Conservation (phyloP, 1,284 basidiomycete genomes). For the Anthracocystis walkeri region DNA sequence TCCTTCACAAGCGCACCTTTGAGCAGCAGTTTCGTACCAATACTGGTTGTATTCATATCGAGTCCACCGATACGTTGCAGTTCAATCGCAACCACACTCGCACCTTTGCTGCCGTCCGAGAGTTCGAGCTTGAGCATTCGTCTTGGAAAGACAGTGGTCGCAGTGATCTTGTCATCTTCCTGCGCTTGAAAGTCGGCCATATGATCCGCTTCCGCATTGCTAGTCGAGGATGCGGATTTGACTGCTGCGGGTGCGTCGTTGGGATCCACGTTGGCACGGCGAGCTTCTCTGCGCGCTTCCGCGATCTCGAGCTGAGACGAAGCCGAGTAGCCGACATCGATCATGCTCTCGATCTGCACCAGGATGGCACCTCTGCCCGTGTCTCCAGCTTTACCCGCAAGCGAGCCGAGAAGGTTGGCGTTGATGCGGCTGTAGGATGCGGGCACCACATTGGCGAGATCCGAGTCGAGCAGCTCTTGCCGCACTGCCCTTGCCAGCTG, state of each 20-base stretch:
- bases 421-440: conserved; percentile 17
- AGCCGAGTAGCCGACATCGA: conserved; percentile 45
- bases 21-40: conserved; percentile 43
- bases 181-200: conserved; percentile 54
- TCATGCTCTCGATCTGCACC: conserved; percentile 45
- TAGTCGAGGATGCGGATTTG: conserved; percentile 5
- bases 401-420: neutral
- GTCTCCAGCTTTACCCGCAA: conserved; percentile 24
- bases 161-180: conserved; percentile 36
- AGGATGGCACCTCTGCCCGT: conserved; percentile 18
- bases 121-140: conserved; percentile 88
- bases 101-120: conserved; percentile 88
- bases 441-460: conserved; percentile 18
- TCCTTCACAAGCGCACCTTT: conserved; percentile 27
- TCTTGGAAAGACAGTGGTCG: conserved; percentile 93
- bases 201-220: conserved; percentile 72
- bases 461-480: conserved; percentile 36
- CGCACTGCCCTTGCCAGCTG: conserved; percentile 40
- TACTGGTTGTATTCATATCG: conserved; percentile 45
- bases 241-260: conserved; percentile 21
- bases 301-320: conserved; percentile 47
- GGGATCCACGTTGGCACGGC: conserved; percentile 34
- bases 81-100: conserved; percentile 76
- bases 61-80: conserved; percentile 26
- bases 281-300: conserved; percentile 38